phyloP scores from a whole-genome alignment of 305 asterid genomes.

The Rubia tinctorum region DNA sequence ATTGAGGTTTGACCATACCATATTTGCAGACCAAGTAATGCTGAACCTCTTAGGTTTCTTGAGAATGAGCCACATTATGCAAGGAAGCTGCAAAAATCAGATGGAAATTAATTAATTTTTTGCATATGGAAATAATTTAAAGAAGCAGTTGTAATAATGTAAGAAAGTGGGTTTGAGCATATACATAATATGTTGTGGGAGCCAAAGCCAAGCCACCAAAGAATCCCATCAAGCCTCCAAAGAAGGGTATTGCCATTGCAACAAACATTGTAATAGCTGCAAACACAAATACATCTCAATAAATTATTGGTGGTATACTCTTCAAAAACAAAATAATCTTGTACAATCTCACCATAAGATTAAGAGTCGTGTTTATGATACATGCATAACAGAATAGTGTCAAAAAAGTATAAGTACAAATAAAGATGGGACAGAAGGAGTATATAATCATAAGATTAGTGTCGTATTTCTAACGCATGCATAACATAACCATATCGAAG shows the following conservation, averaged over 20 bases:
- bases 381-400: too few relatives aligned
- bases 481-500: neutral
- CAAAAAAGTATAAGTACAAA: too few relatives aligned
- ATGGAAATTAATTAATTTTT: neutral
- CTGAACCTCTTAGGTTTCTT: conserved; percentile 48
- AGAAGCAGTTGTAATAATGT: too few relatives aligned
- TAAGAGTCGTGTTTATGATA: too few relatives aligned
- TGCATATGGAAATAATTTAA: neutral
- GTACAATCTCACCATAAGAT: too few relatives aligned
- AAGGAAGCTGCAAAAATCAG: conserved; percentile 45
- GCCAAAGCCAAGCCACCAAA: conserved; percentile 85
- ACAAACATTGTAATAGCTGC: conserved; percentile 55
- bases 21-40: conserved; percentile 57
- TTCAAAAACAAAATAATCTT: too few relatives aligned
- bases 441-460: neutral
- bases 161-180: conserved; percentile 7
- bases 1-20: conserved; percentile 28
- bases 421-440: too few relatives aligned
- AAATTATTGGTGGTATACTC: neutral
- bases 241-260: conserved; percentile 68
- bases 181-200: conserved; percentile 71
- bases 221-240: conserved; percentile 71
- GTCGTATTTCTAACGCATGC: neutral
- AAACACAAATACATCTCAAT: neutral
- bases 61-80: conserved; percentile 63